Percentiles rank a stretch among this genome's conserved stretches.
Conservation (phyloP, 805 yeast species). For the Limtongia smithiae region DNA sequence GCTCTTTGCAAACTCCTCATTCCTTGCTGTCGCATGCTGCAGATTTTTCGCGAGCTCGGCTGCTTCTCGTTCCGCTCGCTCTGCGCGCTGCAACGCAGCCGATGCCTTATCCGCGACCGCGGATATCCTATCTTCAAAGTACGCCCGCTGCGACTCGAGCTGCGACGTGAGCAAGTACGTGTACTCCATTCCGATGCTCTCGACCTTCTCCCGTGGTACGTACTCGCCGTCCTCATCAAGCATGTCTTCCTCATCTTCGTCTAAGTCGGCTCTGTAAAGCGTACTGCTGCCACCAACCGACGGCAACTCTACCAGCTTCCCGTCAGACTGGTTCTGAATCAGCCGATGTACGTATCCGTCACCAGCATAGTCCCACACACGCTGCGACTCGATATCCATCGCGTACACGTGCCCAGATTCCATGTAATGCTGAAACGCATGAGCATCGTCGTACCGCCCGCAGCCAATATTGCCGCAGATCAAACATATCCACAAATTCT, state of each 20-base stretch:
- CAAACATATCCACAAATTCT: constrained; percentile 82
- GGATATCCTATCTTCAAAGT: constrained; percentile 57
- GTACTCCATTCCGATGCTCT: constrained; percentile 69
- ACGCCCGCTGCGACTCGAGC: constrained; percentile 79
- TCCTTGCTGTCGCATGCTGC: constrained; percentile 7
- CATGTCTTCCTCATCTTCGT: not conserved
- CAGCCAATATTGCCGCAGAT: constrained; percentile 93
- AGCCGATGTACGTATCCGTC: constrained; percentile 86
- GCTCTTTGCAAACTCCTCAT: constrained; percentile 5
- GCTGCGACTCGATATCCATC: constrained; percentile 76
- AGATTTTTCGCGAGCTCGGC: constrained; percentile 21
- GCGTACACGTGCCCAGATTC: constrained; percentile 82
- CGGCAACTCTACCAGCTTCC: constrained; percentile 78
- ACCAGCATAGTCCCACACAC: constrained; percentile 94
- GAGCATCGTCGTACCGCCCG: constrained; percentile 80
- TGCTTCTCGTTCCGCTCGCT: constrained; percentile 25
- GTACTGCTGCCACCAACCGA: constrained; percentile 29
- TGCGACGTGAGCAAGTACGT: constrained; percentile 75
- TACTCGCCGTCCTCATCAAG: constrained; percentile 5
- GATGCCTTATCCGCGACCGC: constrained; percentile 36
- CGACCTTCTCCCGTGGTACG: constrained; percentile 43
- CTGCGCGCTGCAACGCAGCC: constrained; percentile 30
- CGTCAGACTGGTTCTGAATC: constrained; percentile 80
- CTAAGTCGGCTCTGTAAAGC: not conserved
- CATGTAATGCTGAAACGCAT: constrained; percentile 78